phyloP scores from a whole-genome alignment of 2,329 filamentous ascomycete genomes.

The Pseudopyricularia cyperi region DNA sequence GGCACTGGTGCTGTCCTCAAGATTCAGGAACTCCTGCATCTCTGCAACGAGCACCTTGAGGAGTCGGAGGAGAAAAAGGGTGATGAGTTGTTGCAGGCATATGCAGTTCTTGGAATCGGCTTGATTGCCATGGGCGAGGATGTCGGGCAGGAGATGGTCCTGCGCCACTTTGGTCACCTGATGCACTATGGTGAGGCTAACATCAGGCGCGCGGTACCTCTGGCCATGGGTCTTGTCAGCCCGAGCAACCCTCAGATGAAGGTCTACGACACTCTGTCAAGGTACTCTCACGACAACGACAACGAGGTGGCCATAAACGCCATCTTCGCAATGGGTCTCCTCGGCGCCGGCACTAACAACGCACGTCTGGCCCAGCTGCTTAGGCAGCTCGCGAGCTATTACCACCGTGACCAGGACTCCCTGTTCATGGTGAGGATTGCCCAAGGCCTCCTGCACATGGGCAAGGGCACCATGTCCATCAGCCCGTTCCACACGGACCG shows the following conservation, averaged over 20 bases:
- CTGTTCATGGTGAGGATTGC: constrained; percentile 99
- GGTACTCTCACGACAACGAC: constrained; percentile 98
- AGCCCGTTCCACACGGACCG: constrained; percentile 99
- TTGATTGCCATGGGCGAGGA: constrained; percentile 98
- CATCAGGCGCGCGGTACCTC: constrained; percentile 87
- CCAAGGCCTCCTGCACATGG: constrained; percentile 95
- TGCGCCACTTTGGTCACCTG: constrained; percentile 91
- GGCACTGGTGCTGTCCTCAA: constrained; percentile 95
- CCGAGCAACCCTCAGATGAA: constrained; percentile 99
- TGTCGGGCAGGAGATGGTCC: constrained; percentile 95
- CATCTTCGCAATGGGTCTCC: constrained; percentile 97
- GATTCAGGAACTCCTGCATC: constrained; percentile 91
- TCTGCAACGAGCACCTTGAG: constrained; percentile 95
- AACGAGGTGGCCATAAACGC: constrained; percentile 96
- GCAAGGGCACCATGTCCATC: constrained; percentile 90
- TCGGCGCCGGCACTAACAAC: constrained; percentile 96
- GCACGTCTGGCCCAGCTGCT: constrained; percentile 89
- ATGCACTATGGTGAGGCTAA: constrained; percentile 99
- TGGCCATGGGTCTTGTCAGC: constrained; percentile 93
- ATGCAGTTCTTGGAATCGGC: constrained; percentile 87
- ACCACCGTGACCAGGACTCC: constrained; percentile 90
- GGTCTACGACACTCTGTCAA: constrained; percentile 93
- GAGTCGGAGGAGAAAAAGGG: constrained; percentile 91
- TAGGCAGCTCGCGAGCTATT: constrained; percentile 91
- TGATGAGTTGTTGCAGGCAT: constrained; percentile 88